These are phyloP conservation scores for Solanum raphanifolium DNA, from an alignment of 257 asterid genomes.

Conservation along the genomic window DNA sequence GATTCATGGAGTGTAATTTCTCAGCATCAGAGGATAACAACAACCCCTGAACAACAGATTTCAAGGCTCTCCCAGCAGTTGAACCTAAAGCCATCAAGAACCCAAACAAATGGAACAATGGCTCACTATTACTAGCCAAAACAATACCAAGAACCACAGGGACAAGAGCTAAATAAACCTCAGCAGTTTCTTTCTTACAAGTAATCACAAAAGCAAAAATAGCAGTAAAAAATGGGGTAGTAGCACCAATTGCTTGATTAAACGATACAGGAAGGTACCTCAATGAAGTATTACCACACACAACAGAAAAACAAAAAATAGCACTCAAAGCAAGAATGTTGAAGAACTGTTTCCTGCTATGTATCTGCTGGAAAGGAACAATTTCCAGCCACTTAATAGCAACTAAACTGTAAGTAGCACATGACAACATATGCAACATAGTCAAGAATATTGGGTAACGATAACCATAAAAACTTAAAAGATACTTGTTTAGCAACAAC, in stretches of 20 bases:
- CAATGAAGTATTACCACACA: conserved; percentile 87
- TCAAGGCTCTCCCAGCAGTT: conserved; percentile 88
- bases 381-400: conserved; percentile 73
- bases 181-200: conserved; percentile 69
- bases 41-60: conserved; percentile 88
- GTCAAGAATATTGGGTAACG: conserved; percentile 87
- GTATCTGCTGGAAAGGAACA: conserved; percentile 83
- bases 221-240: conserved; percentile 92
- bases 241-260: conserved; percentile 91
- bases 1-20: conserved; percentile 91
- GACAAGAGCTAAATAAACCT: conserved; percentile 76
- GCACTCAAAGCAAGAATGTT: conserved; percentile 65
- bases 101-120: conserved; percentile 75
- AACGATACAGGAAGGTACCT: conserved; percentile 88
- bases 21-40: conserved; percentile 76
- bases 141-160: conserved; percentile 94
- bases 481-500: conserved; percentile 70
- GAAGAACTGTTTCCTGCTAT: conserved; percentile 69
- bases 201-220: conserved; percentile 78
- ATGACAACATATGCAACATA: conserved; percentile 87
- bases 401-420: conserved; percentile 58
- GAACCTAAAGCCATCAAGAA: conserved; percentile 81
- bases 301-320: conserved; percentile 86
- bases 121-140: conserved; percentile 90
- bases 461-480: conserved; percentile 75